Base-by-base conservation (phyloP, 2,329 filamentous ascomycete genomes). In the Fulvia fulva region DNA sequence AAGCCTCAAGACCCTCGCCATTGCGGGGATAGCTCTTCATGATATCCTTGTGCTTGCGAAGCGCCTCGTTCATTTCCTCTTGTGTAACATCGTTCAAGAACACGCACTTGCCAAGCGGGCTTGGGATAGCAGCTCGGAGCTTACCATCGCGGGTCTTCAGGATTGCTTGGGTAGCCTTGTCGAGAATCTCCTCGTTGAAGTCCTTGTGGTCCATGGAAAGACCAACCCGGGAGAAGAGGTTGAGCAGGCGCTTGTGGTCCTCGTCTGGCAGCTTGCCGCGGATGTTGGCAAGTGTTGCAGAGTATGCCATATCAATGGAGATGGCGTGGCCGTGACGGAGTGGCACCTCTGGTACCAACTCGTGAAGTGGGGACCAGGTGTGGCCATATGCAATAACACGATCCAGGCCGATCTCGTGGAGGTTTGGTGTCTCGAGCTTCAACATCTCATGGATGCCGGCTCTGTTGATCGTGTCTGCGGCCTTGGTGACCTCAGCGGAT, bases 271-370 rank as follows among this genome's bases (percentile, higher is more conserved):
- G 77, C 0, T 88, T 75, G 3, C 84, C 83, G n/a, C 84, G 81
- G 59, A 78, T 72, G 68, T 86, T 81, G 19, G 87, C 85, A 3
- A 90, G 78, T 0, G 87, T 89, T 0, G 87, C 86, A 0, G 86
- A 87, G 74, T 87, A 90, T 0, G 87, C 87, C 87, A 90, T 90
- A 70, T 89, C 87, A 61, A 89, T 87, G 2, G 84, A 87, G 65
- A 90, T 89, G 63, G 87, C 87, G 68, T 90, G 87, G 3, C 87
- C 87, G 69, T 90, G 87, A 44, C 87, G 83, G 45, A 89, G 80
- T 0, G 87, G 87, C 0, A 85, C 84, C 52, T 86, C 81, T 0
- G 87, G 87, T 0, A 87, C 79, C 9, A 90, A 80, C 73, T 90
- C 87, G 68, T 89, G 86, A 5, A 89, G 78, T 21, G 87, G 87